Evolutionary conservation across 2,329 filamentous ascomycete genomes (phyloP), one percentile per base, ranked within the genome.

Genomic region (Cytospora paraplurivora): DNA sequence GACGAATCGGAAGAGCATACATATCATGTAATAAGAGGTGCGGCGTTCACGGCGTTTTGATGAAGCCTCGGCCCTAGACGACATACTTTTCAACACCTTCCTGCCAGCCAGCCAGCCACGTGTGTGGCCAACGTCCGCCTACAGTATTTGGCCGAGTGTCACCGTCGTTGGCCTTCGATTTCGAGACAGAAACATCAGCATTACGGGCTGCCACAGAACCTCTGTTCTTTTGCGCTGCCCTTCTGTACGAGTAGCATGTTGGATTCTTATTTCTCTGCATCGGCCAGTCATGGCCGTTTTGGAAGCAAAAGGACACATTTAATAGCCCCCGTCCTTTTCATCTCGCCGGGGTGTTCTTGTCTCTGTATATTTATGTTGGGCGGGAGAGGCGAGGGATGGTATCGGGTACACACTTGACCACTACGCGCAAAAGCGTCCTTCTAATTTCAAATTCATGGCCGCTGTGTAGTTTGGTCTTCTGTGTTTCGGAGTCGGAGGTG

Each of bases 21-120:
- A 62, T 61, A 65, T 63, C 44, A 51, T 59, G 50, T 59, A 59
- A 52, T 55, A 63, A 63, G 56, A 59, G 60, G 63, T 60, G 62
- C 37, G 65, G 65, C 65, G 65, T 67, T 62, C 52, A 58, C 56
- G 65, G 65, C 62, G 65, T 67, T 67, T 61, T 65, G 49, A 65
- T 44, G 52, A 54, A 65, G 62, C 62, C 58, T 66, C 56, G 62
- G 64, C 59, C 57, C 56, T 64, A 59, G 55, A 64, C 61, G 60
- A 66, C 49, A 54, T 44, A 44, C 61, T 60, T 63, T 53, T 38
- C 50, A 35, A 21, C 32, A 51, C 61, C 21, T 49, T 38, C 19
- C 27, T 27, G 27, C 27, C 27, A 54, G 52, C 55, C 59, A 44
- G 44, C 44, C 51, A 53, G 41, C 49, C 61, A 56, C 52, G 47